Percentiles rank a stretch among this genome's conserved stretches.
Conservation (phyloP, 1,284 basidiomycete genomes). For the Chalciporus sp. region DNA sequence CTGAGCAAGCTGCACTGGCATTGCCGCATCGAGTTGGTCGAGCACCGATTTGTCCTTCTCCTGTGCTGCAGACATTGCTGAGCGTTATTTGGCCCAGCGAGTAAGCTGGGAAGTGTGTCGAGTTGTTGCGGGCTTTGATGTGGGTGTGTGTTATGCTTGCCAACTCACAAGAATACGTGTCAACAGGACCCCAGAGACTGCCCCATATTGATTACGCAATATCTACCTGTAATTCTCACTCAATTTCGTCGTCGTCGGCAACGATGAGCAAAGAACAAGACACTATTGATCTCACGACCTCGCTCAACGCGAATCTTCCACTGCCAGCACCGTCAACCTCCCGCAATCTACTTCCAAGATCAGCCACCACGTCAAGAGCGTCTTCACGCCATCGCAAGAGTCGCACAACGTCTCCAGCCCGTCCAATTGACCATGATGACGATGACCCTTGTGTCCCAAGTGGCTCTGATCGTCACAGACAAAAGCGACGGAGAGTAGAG, state of each 20-base stretch:
- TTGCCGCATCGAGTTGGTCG: slow-evolving; percentile 36
- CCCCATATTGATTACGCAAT: slow-evolving; percentile 20
- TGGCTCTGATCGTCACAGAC: slow-evolving; percentile 7
- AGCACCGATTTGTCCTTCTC: slow-evolving; percentile 29
- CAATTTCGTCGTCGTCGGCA: slow-evolving; percentile 12
- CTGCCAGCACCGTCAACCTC: slow-evolving; percentile 18
- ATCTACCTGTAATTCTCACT: not conserved
- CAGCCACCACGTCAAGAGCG: slow-evolving; percentile 4
- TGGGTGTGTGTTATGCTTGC: not conserved
- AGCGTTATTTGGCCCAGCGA: not conserved
- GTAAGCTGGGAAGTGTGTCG: not conserved
- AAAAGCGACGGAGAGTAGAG: slow-evolving; percentile 26
- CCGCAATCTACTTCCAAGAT: slow-evolving; percentile 13
- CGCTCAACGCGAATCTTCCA: not conserved
- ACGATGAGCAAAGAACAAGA: slow-evolving; percentile 21
- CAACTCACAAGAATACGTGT: not conserved
- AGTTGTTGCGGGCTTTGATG: not conserved
- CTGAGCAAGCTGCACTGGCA: slow-evolving; percentile 42
- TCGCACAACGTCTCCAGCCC: slow-evolving; percentile 7
- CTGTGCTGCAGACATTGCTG: not conserved
- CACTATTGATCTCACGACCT: slow-evolving; percentile 10
- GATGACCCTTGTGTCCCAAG: not conserved
- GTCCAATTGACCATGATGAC: not conserved
- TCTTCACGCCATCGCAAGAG: not conserved
- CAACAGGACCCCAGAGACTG: slow-evolving; percentile 18